These are phyloP conservation scores for Fonsecaea pugnacius DNA, from an alignment of 2,329 filamentous ascomycete species.

Conservation along the genomic window DNA sequence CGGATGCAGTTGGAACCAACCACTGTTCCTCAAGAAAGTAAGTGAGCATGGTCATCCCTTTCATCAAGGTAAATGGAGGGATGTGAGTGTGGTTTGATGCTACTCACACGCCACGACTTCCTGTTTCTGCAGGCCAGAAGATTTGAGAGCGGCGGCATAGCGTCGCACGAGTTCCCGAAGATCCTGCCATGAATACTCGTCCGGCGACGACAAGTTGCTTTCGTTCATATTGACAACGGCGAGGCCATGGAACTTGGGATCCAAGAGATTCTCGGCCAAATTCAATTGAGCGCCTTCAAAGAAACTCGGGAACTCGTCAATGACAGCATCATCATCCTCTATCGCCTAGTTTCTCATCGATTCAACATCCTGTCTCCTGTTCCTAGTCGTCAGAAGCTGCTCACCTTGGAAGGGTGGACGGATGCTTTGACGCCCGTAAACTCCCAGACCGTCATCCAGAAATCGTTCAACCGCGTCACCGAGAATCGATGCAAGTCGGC, in stretches of 20 bases:
- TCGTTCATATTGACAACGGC: constrained; percentile 35
- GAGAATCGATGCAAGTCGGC: constrained; percentile 48
- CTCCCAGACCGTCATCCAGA: constrained; percentile 48
- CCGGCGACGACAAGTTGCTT: constrained; percentile 36
- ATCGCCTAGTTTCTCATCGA: constrained; percentile 40
- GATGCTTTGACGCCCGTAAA: constrained; percentile 44
- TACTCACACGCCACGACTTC: constrained; percentile 41
- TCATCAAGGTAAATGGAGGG: neutral
- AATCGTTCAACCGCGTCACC: constrained; percentile 44
- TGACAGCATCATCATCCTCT: constrained; percentile 42
- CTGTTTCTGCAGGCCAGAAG: constrained; percentile 44
- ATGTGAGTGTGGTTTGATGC: neutral
- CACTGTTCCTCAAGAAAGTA: neutral
- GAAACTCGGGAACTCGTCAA: constrained; percentile 46
- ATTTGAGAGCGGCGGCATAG: constrained; percentile 45
- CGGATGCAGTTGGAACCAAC: constrained; percentile 8
- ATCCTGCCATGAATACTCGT: constrained; percentile 46
- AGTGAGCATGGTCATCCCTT: neutral
- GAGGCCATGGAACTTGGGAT: neutral
- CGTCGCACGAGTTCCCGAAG: constrained; percentile 45
- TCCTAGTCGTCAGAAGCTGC: neutral
- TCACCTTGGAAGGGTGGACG: constrained; percentile 33
- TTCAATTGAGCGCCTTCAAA: constrained; percentile 45
- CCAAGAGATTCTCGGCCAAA: constrained; percentile 40
- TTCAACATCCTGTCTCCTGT: neutral